Evolutionary conservation across 345 rosid genomes (phyloP).

Genomic region (Syzygium aqueum): DNA sequence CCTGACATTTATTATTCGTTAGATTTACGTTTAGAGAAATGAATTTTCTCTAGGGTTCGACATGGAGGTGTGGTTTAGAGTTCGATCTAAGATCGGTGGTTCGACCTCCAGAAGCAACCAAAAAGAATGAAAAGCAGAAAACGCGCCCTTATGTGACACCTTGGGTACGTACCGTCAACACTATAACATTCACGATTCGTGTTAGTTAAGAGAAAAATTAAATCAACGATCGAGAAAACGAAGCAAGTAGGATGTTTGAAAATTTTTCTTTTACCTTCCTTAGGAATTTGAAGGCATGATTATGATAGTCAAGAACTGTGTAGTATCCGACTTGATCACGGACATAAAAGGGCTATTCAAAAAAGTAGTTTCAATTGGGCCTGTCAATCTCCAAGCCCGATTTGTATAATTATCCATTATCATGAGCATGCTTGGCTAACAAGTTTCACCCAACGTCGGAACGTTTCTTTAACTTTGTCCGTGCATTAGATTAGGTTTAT

Average conservation of each 20-base stretch:
- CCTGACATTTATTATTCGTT: not conserved
- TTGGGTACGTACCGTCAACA: not conserved
- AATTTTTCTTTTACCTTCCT: not conserved
- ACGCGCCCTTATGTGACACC: not conserved
- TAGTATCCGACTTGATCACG: not conserved
- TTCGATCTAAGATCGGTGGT: not conserved
- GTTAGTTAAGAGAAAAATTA: not conserved
- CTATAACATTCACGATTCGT: not conserved
- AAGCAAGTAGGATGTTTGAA: not conserved
- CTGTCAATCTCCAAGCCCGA: not conserved
- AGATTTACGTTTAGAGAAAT: not conserved
- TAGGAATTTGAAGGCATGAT: not conserved
- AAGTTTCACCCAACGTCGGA: not conserved
- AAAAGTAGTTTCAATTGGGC: not conserved
- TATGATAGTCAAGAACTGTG: not conserved
- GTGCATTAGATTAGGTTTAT: not conserved
- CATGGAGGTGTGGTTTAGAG: not conserved
- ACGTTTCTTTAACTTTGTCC: not conserved
- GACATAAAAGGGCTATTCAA: not conserved
- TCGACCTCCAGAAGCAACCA: not conserved
- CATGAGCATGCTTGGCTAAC: accelerated
- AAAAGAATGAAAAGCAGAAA: not conserved
- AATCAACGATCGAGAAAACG: not conserved
- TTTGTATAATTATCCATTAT: not conserved
- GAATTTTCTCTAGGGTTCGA: not conserved